Evolutionary conservation across 2,329 filamentous ascomycete species (phyloP).

Genomic region (Albifimbria verrucaria): DNA sequence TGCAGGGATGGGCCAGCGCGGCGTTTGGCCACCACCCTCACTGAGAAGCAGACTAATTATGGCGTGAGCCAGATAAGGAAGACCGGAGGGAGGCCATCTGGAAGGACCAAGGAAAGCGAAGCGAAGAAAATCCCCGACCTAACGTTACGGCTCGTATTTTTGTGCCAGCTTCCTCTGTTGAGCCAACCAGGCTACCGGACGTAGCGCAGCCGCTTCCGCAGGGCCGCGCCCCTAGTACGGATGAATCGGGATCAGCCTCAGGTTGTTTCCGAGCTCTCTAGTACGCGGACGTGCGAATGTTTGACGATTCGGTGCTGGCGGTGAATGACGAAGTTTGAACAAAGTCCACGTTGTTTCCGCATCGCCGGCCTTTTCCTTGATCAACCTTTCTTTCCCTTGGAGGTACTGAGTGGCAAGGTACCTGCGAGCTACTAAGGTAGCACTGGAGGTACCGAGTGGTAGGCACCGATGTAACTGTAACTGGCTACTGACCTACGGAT

Average conservation of each 20-base stretch:
- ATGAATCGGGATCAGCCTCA: neutral
- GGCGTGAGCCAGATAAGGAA: neutral
- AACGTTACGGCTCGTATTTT: neutral
- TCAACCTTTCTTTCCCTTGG: too few relatives aligned
- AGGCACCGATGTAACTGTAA: too few relatives aligned
- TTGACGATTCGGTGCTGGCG: neutral
- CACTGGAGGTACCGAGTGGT: too few relatives aligned
- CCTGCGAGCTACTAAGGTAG: too few relatives aligned
- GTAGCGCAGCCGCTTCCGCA: neutral
- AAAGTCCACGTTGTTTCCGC: too few relatives aligned
- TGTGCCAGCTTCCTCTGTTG: neutral
- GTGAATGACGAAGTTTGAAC: neutral
- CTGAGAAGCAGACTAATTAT: too few relatives aligned
- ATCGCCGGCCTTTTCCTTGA: too few relatives aligned
- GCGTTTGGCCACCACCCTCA: neutral
- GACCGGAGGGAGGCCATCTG: neutral
- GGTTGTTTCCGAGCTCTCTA: neutral
- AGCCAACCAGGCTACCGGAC: neutral
- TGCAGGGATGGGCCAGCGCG: neutral
- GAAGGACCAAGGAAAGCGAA: neutral
- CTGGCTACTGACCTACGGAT: too few relatives aligned
- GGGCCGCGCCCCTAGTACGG: neutral
- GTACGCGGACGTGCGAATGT: neutral
- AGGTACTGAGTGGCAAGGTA: too few relatives aligned
- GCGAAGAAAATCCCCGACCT: neutral